Evolutionary conservation across 768 basidiomycete species (phyloP), one percentile per base, ranked within the genome.

Genomic region (Podaxis sp.): DNA sequence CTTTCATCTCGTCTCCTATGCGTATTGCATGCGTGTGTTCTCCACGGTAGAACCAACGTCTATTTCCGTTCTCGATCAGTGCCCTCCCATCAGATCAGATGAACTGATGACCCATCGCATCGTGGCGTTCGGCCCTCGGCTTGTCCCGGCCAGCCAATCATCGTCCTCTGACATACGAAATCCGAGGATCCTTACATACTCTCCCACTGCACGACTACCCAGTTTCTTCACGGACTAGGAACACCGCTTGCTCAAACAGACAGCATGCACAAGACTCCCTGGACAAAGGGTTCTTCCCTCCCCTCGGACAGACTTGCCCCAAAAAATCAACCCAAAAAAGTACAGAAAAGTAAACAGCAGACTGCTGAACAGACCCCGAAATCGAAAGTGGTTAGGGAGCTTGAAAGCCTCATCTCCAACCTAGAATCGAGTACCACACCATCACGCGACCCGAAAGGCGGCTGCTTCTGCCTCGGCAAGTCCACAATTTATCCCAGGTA

Each of bases 401-500:
- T 90, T 17, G 85, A 88, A 66, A 66, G 71, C 6, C 72, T 86
- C 43, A 71, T 82, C 36, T 66, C 73, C n/a, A 78, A 73, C 3
- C 70, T 85, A 24, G 70, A 65, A 25, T 70, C 68, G 13, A 68
- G 75, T 2, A 71, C 71, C n/a, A 75, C 74, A 0, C 70, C 58
- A 0, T 69, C 73, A 43, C 82, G 73, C 60, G 87, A 90, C 71
- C 81, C 85, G 0, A 82, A 80, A 43, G 84, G 85, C 3, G 87
- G 88, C 0, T 91, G 89, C 67, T 90, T 88, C 68, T 91, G 89
- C 66, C 83, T 85, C 75, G 87, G 88, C 85, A 57, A 36, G 74
- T 4, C 12, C n/a, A 9, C 27, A 2, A n/a, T 8, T 55, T 36
- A 49, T 19, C n/a, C 19, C 57, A n/a, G 9, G 2, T 2, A 13